A percentile compares a stretch with the other conserved stretches of the same genome.
These are phyloP conservation scores for Xylariaceae sp. DNA, from an alignment of 2,329 filamentous ascomycete genomes.

Conservation along the genomic window DNA sequence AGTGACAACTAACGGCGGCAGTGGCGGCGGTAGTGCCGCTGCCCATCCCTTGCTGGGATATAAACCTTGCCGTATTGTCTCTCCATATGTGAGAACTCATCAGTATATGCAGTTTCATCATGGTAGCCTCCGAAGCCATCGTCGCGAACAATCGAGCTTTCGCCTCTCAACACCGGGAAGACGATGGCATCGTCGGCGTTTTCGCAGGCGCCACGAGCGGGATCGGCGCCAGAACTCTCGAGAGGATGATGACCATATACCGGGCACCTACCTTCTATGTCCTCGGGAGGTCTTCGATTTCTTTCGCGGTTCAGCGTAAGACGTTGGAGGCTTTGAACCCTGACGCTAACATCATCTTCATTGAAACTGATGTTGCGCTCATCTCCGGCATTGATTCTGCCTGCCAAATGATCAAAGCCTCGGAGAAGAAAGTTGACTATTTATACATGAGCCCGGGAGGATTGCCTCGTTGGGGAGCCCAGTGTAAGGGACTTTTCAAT, in stretches of 20 bases:
- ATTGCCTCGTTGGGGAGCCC: constrained; percentile 16
- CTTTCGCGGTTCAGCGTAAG: constrained; percentile 11
- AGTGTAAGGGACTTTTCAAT: constrained; percentile 12
- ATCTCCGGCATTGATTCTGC: constrained; percentile 23
- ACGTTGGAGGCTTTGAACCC: constrained; percentile 14
- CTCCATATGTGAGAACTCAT: too few species aligned
- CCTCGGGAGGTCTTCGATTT: constrained; percentile 16
- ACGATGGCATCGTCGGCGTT: constrained; percentile 7
- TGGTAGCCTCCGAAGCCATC: neutral
- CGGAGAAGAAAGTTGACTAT: constrained; percentile 24
- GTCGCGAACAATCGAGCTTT: constrained; percentile 1
- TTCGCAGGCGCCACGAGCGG: constrained; percentile 14
- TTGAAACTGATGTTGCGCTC: constrained; percentile 27
- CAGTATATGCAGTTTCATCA: too few species aligned
- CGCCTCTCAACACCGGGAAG: neutral
- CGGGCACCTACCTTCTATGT: constrained; percentile 21
- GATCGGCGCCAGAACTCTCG: constrained; percentile 27
- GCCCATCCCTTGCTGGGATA: too few species aligned
- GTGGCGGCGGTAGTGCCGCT: too few species aligned
- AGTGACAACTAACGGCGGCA: too few species aligned
- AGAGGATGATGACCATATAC: constrained; percentile 19
- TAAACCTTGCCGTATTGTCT: too few species aligned
- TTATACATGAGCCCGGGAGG: constrained; percentile 28
- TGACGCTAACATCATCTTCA: constrained; percentile 22
- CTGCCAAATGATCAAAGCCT: constrained; percentile 13